These are phyloP conservation scores for Penicillium glabrum DNA, from an alignment of 2,329 filamentous ascomycete genomes.

Conservation along the genomic window DNA sequence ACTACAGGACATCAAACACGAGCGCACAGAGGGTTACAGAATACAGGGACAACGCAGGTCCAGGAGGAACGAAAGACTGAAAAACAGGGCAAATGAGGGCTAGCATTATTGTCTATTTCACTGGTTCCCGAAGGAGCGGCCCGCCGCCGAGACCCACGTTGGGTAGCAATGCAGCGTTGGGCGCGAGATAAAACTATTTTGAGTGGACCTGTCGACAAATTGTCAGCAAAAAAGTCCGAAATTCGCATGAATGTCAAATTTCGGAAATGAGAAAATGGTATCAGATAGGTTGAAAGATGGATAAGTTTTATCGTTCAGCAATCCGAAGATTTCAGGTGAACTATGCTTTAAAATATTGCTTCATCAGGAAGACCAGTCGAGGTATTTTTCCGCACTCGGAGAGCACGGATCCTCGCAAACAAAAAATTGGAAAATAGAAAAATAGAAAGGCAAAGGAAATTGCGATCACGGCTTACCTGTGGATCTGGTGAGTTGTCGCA, in stretches of 20 bases:
- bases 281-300: conserved; percentile 41
- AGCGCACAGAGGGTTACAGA: background rate
- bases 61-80: background rate
- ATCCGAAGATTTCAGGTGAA: conserved; percentile 44
- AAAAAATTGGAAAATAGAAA: background rate
- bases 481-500: conserved; percentile 5
- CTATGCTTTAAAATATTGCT: conserved; percentile 40
- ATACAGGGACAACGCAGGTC: background rate
- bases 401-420: conserved; percentile 1
- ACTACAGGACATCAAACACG: background rate
- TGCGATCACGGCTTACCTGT: conserved; percentile 12
- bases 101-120: conserved; percentile 2
- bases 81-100: conserved; percentile 3
- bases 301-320: conserved; percentile 42
- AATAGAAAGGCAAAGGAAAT: background rate
- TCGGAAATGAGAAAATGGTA: conserved; percentile 11
- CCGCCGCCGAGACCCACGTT: conserved; percentile 27
- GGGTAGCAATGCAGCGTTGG: conserved; percentile 33
- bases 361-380: conserved; percentile 33
- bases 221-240: conserved; percentile 11
- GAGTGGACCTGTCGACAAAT: conserved; percentile 9
- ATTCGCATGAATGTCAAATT: conserved; percentile 2
- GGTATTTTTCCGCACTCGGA: background rate
- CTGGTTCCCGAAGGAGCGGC: conserved; percentile 14
- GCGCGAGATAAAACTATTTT: background rate